These are phyloP conservation scores for Ophiostoma montium DNA, from an alignment of 2,329 filamentous ascomycete genomes.

Conservation along the genomic window DNA sequence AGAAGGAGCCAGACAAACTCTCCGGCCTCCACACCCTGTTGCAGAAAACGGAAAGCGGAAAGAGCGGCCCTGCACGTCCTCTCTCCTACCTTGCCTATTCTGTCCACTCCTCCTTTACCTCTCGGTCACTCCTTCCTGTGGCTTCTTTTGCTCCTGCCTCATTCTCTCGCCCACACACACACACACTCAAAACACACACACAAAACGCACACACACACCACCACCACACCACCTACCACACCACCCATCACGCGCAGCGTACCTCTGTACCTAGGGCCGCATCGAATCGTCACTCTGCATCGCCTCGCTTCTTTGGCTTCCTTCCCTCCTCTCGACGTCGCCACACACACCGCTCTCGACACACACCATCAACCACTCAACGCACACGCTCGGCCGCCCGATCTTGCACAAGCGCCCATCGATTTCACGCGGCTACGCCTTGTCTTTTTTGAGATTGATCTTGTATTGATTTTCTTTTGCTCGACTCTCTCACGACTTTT, in stretches of 20 bases:
- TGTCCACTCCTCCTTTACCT: background rate
- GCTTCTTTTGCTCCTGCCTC: background rate
- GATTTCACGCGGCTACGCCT: constrained; percentile 1
- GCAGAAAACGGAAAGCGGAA: background rate
- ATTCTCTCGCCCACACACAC: background rate
- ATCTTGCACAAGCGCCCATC: constrained; percentile 6
- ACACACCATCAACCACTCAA: background rate
- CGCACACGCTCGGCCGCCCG: background rate
- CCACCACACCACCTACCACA: background rate
- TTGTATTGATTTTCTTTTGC: too few species aligned
- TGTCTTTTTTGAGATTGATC: background rate
- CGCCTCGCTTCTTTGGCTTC: background rate
- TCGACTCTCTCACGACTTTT: too few species aligned
- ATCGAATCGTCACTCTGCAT: background rate
- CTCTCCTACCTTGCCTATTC: background rate
- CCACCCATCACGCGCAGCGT: background rate
- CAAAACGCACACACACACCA: background rate
- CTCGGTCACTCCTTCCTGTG: background rate
- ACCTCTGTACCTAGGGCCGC: background rate
- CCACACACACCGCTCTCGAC: background rate
- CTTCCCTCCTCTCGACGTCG: too few species aligned
- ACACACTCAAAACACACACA: background rate
- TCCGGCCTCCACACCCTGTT: background rate
- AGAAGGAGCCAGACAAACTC: background rate
- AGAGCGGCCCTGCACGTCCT: background rate